These are phyloP conservation scores for Eucalyptus victrix DNA, from an alignment of 345 rosid species.

Conservation along the genomic window DNA sequence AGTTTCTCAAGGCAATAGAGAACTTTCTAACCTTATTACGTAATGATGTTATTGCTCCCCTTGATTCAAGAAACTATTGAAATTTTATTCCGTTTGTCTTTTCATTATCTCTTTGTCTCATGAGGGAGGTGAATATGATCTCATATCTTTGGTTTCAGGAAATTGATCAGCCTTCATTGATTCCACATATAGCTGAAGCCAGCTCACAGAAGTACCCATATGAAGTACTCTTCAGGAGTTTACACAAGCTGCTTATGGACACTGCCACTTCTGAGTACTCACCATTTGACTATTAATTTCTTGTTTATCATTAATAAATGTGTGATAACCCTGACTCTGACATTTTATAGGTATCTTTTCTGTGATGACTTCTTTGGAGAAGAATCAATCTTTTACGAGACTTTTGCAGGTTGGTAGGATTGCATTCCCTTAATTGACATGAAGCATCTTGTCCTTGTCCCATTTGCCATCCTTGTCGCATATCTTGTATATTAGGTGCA, in stretches of 20 bases:
- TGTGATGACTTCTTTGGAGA: conserved; percentile 97
- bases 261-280: conserved; percentile 98
- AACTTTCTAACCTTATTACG: not conserved
- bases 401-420: conserved; percentile 58
- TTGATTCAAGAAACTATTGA: not conserved
- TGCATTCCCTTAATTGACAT: not conserved
- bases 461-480: not conserved
- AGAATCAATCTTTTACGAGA: conserved; percentile 78
- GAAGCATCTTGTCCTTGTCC: not conserved
- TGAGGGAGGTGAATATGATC: not conserved
- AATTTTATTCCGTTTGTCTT: not conserved
- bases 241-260: conserved; percentile 95
- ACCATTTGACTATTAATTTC: not conserved
- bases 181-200: conserved; percentile 99
- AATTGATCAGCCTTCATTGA: conserved; percentile 93
- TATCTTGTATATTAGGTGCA: not conserved
- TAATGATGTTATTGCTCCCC: not conserved
- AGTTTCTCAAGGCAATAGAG: not conserved
- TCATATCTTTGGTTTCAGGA: conserved; percentile 41
- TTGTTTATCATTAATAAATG: not conserved
- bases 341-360: conserved; percentile 69
- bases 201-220: conserved; percentile 88
- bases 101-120: not conserved
- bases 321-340: not conserved
- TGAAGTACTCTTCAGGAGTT: conserved; percentile 94